Base-by-base conservation (phyloP, 2,329 filamentous ascomycete genomes). In the Biscogniauxia marginata region DNA sequence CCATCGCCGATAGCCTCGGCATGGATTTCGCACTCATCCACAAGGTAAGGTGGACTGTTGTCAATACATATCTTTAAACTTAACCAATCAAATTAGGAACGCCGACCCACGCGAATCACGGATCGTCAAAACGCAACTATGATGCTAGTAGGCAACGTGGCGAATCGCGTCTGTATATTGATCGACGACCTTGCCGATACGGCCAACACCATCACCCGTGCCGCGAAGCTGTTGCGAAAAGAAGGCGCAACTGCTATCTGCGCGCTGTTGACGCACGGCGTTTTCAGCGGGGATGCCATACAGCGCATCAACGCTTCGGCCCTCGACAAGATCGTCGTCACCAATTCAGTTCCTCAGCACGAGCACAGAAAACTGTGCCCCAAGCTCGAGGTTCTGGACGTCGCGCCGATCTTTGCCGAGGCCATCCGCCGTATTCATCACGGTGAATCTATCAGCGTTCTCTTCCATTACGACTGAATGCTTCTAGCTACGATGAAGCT, bases 1-100 rank as follows among this genome's bases (percentile, higher is more conserved):
- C 91, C 49, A 96, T 99, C 73, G 93, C 95, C 11, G 95, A 99
- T 75, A 87, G 89, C 59, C 83, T 98, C 61, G 90, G 91, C 64
- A 92, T 97, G 81, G 91, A 95, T 57, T 98, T 99, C 77, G 95
- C 95, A 49, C 84, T 99, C 57, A 99, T 99, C 68, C 95, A 99
- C 81, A 99, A 98, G 88, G 91, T 91, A 81, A 73, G 76, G 61
- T 63, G 62, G 59, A 65, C 59, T 65, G 57, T 58, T 62, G 56
- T 62, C 53, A 49, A 63, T 64, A 62, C 62, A 56, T 67, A 61
- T 65, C 55, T 61, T 65, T 58, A 62, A 68, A 69, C 68, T 73
- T 69, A 74, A 71, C 64, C 68, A 61, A 59, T 55, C 50, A 46
- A 54, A 63, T 57, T 73, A 93, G 89, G 91, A 96, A 83, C 90